phyloP scores from a whole-genome alignment of 805 yeast genomes.

The Candida nitratophila region DNA sequence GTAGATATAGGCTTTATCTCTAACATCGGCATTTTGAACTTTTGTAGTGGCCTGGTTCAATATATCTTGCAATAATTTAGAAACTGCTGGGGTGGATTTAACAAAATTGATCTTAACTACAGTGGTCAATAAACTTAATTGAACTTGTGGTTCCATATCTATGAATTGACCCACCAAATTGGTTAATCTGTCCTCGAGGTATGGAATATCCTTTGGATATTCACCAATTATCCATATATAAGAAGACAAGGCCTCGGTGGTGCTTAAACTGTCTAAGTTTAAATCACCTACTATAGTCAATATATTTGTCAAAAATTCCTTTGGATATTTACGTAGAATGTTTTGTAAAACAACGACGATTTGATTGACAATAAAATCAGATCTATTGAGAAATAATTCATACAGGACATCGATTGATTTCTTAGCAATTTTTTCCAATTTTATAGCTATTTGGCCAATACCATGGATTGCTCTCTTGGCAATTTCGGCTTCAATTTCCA shows the following conservation, averaged over 20 bases:
- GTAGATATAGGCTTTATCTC: conserved; percentile 73
- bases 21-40: conserved; percentile 66
- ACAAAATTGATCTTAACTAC: conserved; percentile 48
- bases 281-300: conserved; percentile 45
- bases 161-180: conserved; percentile 43
- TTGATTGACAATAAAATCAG: conserved; percentile 55
- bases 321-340: conserved; percentile 60
- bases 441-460: conserved; percentile 66
- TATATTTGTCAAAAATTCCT: conserved; percentile 40
- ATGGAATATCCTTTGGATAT: conserved; percentile 54
- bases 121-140: conserved; percentile 51
- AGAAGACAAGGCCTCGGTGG: conserved; percentile 45
- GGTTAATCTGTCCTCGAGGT: conserved; percentile 39
- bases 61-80: conserved; percentile 45
- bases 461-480: conserved; percentile 61
- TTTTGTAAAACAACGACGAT: conserved; percentile 57
- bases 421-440: conserved; percentile 43
- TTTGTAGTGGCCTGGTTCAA: conserved; percentile 58
- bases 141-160: conserved; percentile 55
- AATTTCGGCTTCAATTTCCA: conserved; percentile 79
- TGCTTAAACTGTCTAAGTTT: conserved; percentile 39
- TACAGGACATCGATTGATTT: conserved; percentile 56
- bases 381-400: conserved; percentile 53
- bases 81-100: conserved; percentile 25
- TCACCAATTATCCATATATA: conserved; percentile 71